Evolutionary conservation across 306 rosid genomes (phyloP), one percentile per base, ranked within the genome.

Genomic region (Aeschynomene evenia): DNA sequence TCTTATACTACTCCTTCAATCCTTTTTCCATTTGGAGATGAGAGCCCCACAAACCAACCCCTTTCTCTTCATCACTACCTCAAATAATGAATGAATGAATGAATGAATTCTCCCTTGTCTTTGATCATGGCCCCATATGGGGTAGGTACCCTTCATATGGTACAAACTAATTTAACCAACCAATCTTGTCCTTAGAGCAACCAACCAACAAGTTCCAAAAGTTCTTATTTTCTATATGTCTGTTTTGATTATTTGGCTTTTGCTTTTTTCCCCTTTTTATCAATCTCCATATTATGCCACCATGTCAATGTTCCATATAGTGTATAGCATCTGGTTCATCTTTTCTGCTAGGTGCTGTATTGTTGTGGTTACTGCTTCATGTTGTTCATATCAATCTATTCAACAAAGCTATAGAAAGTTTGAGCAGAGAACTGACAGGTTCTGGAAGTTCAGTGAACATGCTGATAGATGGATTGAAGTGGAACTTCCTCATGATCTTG

Each of bases 391-490:
- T 59, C 87, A 85, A 20, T 58, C 53, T 73, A 61, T 88, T 18
- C 81, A 74, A 24, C 82, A 74, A 77, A 55, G 63, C 56, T 63
- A 72, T 62, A 53, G 78, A 50, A 50, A 66, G 21, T 90, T 90
- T 71, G 90, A 86, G 89, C 91, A 77, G 78, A 93, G 86, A 82
- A 82, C 91, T 3, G 90, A 90, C 31, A 85, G 85, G 76, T 90
- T 93, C 68, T 90, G 97, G 96, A 82, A 81, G 74, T 93, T 88
- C 70, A 81, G 79, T 48, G 96, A 93, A 78, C 51, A 83, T 66
- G 83, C 78, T 75, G 83, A 85, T 18, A 82, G 71, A 39, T 93
- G 97, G 98, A 84, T 90, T 68, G 97, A 90, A 85, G 86, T 93
- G 20, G 39, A 88, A 69, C 71, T 90, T 14, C 94, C 98, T 33